Base-by-base conservation (phyloP, 306 rosid species). In the Quercus engelmannii region DNA sequence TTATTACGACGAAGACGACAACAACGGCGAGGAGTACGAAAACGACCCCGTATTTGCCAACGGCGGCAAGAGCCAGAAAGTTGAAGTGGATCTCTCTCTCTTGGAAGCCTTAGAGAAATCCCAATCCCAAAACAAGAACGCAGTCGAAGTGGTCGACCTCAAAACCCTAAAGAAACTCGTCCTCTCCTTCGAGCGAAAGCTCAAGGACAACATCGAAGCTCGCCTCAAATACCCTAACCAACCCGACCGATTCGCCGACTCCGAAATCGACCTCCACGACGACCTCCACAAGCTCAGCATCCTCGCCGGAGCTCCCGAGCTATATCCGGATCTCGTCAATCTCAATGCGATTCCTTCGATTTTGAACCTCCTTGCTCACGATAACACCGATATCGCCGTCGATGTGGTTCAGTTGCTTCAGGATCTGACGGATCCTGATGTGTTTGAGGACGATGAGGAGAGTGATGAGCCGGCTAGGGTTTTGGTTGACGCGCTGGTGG, bases 271-370 rank as follows among this genome's bases (percentile, higher is more conserved):
- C 28, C 98, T 94, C 81, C 97, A 94, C 58, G 98, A 94, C 15
- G 98, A 94, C 79, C 91, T 94, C 1, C 94, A 90, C 55, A 91
- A 91, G 79, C 97, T 94, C 79, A 90, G 87, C 52, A 80, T 90
- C 43, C 97, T 94, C 70, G 94, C 98, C 55, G 96, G 97, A 33
- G 94, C 88, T 7, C 98, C 98, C 4, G 98, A 94, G 43, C 92
- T 94, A 0, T 94, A 92, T 80, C 97, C 98, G 0, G 97, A 94
- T 52, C 92, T 94, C 17, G 97, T 94, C 5, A 73, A 26, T 28
- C 93, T 92, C 68, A 91, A 93, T 71, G 86, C 92, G 9, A 82
- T 92, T 1, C 92, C 98, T 0, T 94, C 98, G 3, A 83, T 94
- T 41, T 92, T 92, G 8, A 92, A 94, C 68, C 87, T 94, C 28